Evolutionary conservation across 805 yeast genomes (phyloP).

Genomic region (Candida broadrunensis): DNA sequence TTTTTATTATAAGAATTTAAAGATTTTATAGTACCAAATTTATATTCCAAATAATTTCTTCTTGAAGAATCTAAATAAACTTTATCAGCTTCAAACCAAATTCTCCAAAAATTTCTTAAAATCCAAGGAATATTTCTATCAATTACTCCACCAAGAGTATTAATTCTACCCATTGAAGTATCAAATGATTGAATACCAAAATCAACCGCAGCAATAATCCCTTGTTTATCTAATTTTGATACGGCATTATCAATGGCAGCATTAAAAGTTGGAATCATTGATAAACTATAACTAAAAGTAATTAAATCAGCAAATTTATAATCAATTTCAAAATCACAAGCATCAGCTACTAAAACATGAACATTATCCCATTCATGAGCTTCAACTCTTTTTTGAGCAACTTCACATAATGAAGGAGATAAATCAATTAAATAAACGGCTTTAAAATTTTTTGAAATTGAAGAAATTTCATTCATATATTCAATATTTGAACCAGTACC

Average conservation of each 20-base stretch:
- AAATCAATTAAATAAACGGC: conserved; percentile 73
- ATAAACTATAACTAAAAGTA: conserved; percentile 76
- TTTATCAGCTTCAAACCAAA: conserved; percentile 84
- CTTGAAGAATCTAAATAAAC: conserved; percentile 78
- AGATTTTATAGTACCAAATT: conserved; percentile 77
- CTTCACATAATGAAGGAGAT: conserved; percentile 72
- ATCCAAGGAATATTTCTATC: conserved; percentile 76
- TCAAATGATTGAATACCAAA: conserved; percentile 74
- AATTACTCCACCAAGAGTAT: conserved; percentile 71
- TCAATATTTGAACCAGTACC: conserved; percentile 86
- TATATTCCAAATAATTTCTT: conserved; percentile 79
- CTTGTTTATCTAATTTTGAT: conserved; percentile 49
- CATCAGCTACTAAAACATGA: conserved; percentile 69
- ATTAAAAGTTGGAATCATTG: conserved; percentile 83
- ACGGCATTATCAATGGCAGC: conserved; percentile 72
- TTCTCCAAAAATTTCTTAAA: conserved; percentile 76
- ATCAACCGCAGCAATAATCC: conserved; percentile 70
- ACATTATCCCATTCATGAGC: conserved; percentile 52
- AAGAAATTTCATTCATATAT: conserved; percentile 58
- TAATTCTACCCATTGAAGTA: conserved; percentile 63
- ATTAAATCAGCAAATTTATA: conserved; percentile 59
- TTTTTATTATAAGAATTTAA: conserved; percentile 61
- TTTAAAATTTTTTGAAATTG: conserved; percentile 48
- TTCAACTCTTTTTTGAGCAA: conserved; percentile 60
- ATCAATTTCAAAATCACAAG: conserved; percentile 60